These are phyloP conservation scores for Colletotrichum endophyticum DNA, from an alignment of 2,329 filamentous ascomycete species.

Conservation along the genomic window DNA sequence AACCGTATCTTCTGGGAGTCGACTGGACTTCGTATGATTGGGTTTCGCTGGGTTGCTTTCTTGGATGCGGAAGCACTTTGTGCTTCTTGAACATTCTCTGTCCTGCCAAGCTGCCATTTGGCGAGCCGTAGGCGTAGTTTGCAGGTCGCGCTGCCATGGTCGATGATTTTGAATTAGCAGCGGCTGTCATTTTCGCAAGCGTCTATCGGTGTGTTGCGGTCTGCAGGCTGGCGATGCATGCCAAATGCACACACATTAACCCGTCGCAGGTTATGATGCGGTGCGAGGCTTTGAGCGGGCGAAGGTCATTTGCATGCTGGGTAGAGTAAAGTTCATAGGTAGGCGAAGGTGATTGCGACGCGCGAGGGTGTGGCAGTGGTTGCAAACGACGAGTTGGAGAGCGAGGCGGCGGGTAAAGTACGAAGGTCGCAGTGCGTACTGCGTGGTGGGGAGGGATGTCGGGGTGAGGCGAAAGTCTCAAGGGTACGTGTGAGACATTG, in stretches of 20 bases:
- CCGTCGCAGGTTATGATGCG: slow-evolving; percentile 12
- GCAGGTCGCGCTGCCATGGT: slow-evolving; percentile 36
- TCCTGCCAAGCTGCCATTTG: slow-evolving; percentile 29
- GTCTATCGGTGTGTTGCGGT: neutral
- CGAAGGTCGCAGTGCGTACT: neutral
- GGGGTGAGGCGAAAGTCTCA: neutral
- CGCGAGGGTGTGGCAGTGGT: neutral
- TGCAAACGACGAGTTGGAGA: neutral
- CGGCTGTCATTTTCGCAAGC: slow-evolving; percentile 25
- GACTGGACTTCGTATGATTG: slow-evolving; percentile 18
- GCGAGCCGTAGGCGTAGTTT: slow-evolving; percentile 30
- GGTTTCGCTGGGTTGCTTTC: slow-evolving; percentile 19
- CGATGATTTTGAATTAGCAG: slow-evolving; percentile 28
- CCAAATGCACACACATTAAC: slow-evolving; percentile 2
- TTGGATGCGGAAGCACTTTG: slow-evolving; percentile 44
- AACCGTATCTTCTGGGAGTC: slow-evolving; percentile 19
- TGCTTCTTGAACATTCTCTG: slow-evolving; percentile 51
- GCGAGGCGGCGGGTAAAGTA: neutral
- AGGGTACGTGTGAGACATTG: slow-evolving; percentile 17
- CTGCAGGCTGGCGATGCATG: neutral
- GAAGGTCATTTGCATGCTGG: slow-evolving; percentile 19
- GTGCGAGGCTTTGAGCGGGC: neutral
- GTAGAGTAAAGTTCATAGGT: slow-evolving; percentile 1
- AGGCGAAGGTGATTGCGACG: neutral
- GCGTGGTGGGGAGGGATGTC: neutral